Conservation (phyloP, 78 protist species). For the Speleostelium caveatum region DNA sequence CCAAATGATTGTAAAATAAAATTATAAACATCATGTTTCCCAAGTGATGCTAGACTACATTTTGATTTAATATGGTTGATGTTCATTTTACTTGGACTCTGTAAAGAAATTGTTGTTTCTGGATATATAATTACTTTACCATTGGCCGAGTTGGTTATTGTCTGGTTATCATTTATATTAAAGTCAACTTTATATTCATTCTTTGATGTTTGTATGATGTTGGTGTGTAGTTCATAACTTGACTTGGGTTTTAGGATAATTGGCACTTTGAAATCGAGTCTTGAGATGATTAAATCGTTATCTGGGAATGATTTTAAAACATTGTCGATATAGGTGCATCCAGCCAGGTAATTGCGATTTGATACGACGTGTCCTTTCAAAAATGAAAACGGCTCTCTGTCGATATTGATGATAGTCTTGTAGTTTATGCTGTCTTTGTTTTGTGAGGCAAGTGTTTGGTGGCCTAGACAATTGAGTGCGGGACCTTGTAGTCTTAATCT, state of each 20-base stretch:
- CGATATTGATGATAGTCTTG: conserved; percentile 2
- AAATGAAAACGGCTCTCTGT: neutral
- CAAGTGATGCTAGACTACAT: neutral
- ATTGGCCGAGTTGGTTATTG: neutral
- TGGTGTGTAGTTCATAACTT: neutral
- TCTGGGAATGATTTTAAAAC: neutral
- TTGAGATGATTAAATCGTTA: conserved; percentile 1
- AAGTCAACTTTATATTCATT: conserved; percentile 3
- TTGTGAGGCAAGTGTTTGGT: neutral
- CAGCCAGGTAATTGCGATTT: conserved; percentile 7
- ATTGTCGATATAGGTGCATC: conserved; percentile 51
- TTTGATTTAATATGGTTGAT: neutral
- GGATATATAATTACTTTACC: neutral
- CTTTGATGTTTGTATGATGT: neutral
- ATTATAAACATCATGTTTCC: neutral
- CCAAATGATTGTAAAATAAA: too few species aligned
- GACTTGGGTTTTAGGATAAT: conserved; percentile 14
- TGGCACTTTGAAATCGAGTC: conserved; percentile 27
- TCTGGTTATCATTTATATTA: neutral
- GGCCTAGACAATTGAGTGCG: neutral
- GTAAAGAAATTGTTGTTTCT: neutral
- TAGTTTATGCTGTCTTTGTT: too few species aligned
- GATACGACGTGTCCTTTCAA: conserved; percentile 42
- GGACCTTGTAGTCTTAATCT: neutral
- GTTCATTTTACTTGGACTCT: neutral